phyloP scores from a whole-genome alignment of 2,329 filamentous ascomycete species.

The Akanthomyces uredinophilus region DNA sequence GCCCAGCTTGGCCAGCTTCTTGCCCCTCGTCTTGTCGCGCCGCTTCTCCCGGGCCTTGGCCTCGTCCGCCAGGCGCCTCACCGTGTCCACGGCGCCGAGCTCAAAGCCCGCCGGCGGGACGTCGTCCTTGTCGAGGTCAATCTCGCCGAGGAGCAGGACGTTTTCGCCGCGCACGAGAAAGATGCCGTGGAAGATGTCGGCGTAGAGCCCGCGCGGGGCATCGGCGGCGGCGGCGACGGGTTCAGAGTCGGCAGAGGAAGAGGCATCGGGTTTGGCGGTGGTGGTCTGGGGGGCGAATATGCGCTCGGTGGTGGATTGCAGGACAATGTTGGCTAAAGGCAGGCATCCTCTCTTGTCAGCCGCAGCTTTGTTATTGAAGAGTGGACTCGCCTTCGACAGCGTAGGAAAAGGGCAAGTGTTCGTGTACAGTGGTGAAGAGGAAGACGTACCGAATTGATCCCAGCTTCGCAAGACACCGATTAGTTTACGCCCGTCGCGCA shows the following conservation, averaged over 20 bases:
- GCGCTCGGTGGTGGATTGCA: constrained; percentile 88
- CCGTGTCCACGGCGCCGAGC: constrained; percentile 60
- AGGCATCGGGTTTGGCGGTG: constrained; percentile 19
- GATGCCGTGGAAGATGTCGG: constrained; percentile 78
- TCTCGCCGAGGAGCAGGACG: constrained; percentile 90
- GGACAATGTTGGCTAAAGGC: constrained; percentile 81
- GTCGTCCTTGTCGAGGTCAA: constrained; percentile 95
- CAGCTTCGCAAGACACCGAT: constrained; percentile 90
- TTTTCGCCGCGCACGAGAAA: constrained; percentile 95
- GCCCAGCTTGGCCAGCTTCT: constrained; percentile 69
- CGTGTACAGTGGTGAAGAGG: no score
- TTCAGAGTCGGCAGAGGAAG: background rate
- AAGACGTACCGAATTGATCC: constrained; percentile 86
- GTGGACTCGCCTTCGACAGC: no score
- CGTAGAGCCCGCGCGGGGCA: constrained; percentile 54
- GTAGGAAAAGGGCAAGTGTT: no score
- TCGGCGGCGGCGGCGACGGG: constrained; percentile 11
- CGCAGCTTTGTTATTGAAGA: background rate
- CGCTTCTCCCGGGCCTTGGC: constrained; percentile 64
- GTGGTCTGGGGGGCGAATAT: constrained; percentile 60
- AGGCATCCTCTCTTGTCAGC: background rate
- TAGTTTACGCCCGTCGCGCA: constrained; percentile 90
- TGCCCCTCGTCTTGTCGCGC: constrained; percentile 66
- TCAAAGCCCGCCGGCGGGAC: constrained; percentile 70
- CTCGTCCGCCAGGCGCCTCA: constrained; percentile 68